phyloP scores from a whole-genome alignment of 2,329 filamentous ascomycete species.

The Dactylella cylindrospora region DNA sequence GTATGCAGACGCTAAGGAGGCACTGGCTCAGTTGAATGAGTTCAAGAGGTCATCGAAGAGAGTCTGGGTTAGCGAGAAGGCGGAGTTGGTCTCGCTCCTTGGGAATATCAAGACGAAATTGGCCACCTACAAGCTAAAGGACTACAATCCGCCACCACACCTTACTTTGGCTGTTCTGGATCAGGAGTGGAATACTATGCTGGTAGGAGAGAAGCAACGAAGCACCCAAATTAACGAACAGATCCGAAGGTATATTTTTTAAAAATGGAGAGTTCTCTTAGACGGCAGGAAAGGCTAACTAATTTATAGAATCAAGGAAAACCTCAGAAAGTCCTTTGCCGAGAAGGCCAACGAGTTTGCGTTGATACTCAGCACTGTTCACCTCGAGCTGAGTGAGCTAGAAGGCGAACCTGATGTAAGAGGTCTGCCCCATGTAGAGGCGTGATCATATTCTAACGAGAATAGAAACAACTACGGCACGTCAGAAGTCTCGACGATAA shows the following conservation, averaged over 20 bases:
- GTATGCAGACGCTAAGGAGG: constrained; percentile 86
- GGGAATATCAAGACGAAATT: constrained; percentile 99
- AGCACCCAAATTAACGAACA: constrained; percentile 97
- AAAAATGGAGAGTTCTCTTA: constrained; percentile 14
- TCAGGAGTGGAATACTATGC: constrained; percentile 74
- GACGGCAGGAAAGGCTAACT: constrained; percentile 49
- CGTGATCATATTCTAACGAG: background rate
- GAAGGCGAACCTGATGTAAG: constrained; percentile 86
- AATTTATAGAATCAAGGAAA: constrained; percentile 78
- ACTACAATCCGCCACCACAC: constrained; percentile 86
- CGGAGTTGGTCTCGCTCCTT: constrained; percentile 84
- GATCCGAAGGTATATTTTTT: constrained; percentile 74
- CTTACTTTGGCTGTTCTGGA: constrained; percentile 81
- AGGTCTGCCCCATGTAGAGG: background rate
- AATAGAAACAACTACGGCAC: constrained; percentile 73
- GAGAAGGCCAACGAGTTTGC: constrained; percentile 99
- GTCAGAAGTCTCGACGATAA: constrained; percentile 82
- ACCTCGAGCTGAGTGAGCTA: constrained; percentile 90
- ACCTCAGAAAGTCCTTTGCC: constrained; percentile 84
- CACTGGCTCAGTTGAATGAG: constrained; percentile 75
- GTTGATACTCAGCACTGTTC: constrained; percentile 88
- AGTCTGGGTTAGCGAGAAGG: constrained; percentile 96
- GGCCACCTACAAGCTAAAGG: constrained; percentile 85
- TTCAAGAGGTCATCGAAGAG: constrained; percentile 92
- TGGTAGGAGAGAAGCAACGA: constrained; percentile 80